Conservation (phyloP, 306 rosid genomes). For the Canavalia ensiformis region DNA sequence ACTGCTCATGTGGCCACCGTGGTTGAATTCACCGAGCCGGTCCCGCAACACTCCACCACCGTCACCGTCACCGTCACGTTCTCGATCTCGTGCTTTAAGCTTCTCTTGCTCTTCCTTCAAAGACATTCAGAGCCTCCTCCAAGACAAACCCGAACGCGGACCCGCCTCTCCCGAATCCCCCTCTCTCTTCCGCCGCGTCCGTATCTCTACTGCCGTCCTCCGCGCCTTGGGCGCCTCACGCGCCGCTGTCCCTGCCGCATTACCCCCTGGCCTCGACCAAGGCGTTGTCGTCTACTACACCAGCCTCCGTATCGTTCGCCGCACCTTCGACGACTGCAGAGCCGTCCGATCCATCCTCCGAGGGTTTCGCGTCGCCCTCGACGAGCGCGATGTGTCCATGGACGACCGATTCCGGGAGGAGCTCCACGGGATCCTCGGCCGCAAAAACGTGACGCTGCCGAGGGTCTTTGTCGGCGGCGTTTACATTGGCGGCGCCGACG, state of each 20-base stretch:
- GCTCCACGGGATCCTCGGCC: constrained; percentile 61
- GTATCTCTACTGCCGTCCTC: constrained; percentile 66
- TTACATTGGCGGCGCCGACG: constrained; percentile 79
- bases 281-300: constrained; percentile 75
- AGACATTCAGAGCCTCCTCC: constrained; percentile 69
- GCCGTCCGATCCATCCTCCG: constrained; percentile 73
- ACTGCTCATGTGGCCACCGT: constrained; percentile 77
- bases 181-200: constrained; percentile 74
- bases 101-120: constrained; percentile 84
- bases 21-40: constrained; percentile 73
- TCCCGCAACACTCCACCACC: constrained; percentile 48
- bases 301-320: constrained; percentile 87
- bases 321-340: constrained; percentile 81
- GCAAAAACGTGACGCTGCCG: constrained; percentile 57
- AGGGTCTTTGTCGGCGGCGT: constrained; percentile 71
- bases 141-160: constrained; percentile 54
- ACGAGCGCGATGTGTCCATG: constrained; percentile 89
- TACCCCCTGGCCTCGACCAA: constrained; percentile 58
- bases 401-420: constrained; percentile 68
- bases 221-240: constrained; percentile 56
- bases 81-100: constrained; percentile 16
- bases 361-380: constrained; percentile 63
- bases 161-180: constrained; percentile 59
- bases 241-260: neutral
- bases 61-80: constrained; percentile 26